Percentiles rank a stretch among this genome's conserved stretches.
Conservation (phyloP, 352 stramenopile species). For the Pythium rhizo-oryzae region DNA sequence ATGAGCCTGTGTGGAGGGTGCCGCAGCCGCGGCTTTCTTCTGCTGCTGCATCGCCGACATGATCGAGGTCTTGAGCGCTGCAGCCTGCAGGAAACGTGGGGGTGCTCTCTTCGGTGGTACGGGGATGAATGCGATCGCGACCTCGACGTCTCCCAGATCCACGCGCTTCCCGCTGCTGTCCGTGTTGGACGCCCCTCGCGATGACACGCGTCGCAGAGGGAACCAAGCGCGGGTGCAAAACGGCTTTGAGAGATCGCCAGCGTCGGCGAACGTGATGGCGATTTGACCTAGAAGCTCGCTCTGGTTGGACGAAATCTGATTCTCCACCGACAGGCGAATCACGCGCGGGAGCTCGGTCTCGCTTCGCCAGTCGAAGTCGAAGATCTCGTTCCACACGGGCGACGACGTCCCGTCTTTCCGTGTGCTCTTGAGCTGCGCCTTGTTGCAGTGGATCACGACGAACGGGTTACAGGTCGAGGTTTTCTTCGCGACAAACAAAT, state of each 20-base stretch:
- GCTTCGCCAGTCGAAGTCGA: constrained; percentile 69
- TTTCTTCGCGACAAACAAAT: constrained; percentile 61
- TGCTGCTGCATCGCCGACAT: constrained; percentile 54
- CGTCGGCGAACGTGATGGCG: constrained; percentile 41
- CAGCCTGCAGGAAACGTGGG: constrained; percentile 24
- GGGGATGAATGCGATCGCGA: constrained; percentile 51
- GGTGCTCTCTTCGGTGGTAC: constrained; percentile 12
- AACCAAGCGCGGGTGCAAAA: constrained; percentile 60
- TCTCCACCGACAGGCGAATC: constrained; percentile 58
- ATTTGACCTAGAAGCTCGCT: constrained; percentile 67
- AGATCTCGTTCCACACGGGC: constrained; percentile 77
- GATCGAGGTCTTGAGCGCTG: constrained; percentile 47
- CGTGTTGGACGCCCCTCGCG: constrained; percentile 16
- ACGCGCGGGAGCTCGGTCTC: constrained; percentile 21
- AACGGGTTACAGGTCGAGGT: constrained; percentile 75
- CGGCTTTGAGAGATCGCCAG: constrained; percentile 26
- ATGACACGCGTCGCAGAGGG: constrained; percentile 36
- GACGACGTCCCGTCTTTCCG: constrained; percentile 66
- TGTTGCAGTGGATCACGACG: constrained; percentile 55
- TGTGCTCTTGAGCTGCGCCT: constrained; percentile 60
- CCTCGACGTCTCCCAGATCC: constrained; percentile 52
- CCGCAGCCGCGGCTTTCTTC: constrained; percentile 19
- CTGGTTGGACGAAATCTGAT: constrained; percentile 66
- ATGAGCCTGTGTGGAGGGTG: not conserved
- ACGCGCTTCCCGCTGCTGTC: constrained; percentile 17